Base-by-base conservation (phyloP, 371 early-diverging fungal genomes). In the Capillidium heterosporum region DNA sequence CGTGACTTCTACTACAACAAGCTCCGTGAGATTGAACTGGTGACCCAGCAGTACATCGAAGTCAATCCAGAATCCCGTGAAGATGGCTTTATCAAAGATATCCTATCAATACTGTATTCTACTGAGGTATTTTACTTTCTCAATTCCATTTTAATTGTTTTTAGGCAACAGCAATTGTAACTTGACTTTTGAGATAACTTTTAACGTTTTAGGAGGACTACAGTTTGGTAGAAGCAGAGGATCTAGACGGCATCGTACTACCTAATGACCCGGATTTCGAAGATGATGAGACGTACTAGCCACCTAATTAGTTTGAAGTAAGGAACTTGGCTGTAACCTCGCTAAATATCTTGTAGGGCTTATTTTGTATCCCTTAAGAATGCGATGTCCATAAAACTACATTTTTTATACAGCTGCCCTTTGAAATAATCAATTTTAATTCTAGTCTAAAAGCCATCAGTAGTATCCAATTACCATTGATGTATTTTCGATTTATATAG, bases 1-100 rank as follows among this genome's bases (percentile, higher is more conserved):
- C 78, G 96, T 32, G 94, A 95, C 61, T 95, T 93, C 63, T 95
- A 95, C 65, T 95, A 89, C 63, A 67, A 73, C 40, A 93, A 93
- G 68, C 70, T 95, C 59, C 71, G 95, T 43, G 91, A 91, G 54
- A 87, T 95, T 63, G 96, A 95, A 63, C 77, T 93, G 32, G 68
- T 84, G 49, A 79, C 90, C 7, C 95, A 94, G 71, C 75, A 81
- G 42, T 73, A 75, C 28, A 42, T 82, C 31, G 78, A 81, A 41
- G 59, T 59, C n/a, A 69, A 65, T 21, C 60, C 64, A 7, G 35
- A 35, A 35, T 4, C 35, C 35, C 35, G 35, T 35, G 35, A 35
- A 35, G 35, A 35, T 0, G 66, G 67, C 39, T 64, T 84, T 35
- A 67, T 83, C 54, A 81, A 80, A 67, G 78, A 84, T 1, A 80